These are phyloP conservation scores for Dendrobium nobile DNA, from an alignment of 106 monocot genomes.

Conservation along the genomic window DNA sequence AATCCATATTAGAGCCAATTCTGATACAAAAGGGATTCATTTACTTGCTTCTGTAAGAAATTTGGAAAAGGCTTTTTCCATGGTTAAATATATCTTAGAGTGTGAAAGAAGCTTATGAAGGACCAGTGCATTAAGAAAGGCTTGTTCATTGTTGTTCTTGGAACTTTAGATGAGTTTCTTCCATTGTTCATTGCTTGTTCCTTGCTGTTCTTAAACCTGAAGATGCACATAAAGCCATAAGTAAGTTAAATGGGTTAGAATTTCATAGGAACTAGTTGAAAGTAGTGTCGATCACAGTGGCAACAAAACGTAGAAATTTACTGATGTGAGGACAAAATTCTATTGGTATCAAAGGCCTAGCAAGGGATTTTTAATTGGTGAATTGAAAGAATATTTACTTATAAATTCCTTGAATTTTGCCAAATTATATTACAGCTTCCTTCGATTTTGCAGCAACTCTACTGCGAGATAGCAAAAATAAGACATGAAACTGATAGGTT, in stretches of 20 bases:
- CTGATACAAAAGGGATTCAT: slow-evolving; percentile 46
- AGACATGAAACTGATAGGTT: too few species aligned
- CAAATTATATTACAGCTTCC: too few species aligned
- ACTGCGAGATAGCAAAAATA: too few species aligned
- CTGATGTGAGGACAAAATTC: slow-evolving; percentile 64
- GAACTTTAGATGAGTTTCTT: slow-evolving; percentile 16
- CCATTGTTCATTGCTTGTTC: slow-evolving; percentile 57
- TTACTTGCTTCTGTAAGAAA: slow-evolving; percentile 50
- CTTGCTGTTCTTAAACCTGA: slow-evolving; percentile 76
- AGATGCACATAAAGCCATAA: slow-evolving; percentile 51
- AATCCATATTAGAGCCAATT: slow-evolving; percentile 52
- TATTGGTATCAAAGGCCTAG: slow-evolving; percentile 77
- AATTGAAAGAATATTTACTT: slow-evolving; percentile 2
- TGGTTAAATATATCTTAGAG: slow-evolving; percentile 39
- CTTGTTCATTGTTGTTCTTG: slow-evolving; percentile 35
- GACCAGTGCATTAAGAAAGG: slow-evolving; percentile 70
- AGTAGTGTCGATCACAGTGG: slow-evolving; percentile 31
- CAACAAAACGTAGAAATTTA: slow-evolving; percentile 14
- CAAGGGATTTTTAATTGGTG: slow-evolving; percentile 62
- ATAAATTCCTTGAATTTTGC: too few species aligned
- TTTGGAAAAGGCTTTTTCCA: slow-evolving; percentile 28
- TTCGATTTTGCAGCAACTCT: too few species aligned
- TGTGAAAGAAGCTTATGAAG: slow-evolving; percentile 47
- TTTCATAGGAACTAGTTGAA: slow-evolving; percentile 49
- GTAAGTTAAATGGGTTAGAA: slow-evolving; percentile 43